phyloP scores from a whole-genome alignment of 2,329 filamentous ascomycete genomes.

The Diaporthe ampelina region DNA sequence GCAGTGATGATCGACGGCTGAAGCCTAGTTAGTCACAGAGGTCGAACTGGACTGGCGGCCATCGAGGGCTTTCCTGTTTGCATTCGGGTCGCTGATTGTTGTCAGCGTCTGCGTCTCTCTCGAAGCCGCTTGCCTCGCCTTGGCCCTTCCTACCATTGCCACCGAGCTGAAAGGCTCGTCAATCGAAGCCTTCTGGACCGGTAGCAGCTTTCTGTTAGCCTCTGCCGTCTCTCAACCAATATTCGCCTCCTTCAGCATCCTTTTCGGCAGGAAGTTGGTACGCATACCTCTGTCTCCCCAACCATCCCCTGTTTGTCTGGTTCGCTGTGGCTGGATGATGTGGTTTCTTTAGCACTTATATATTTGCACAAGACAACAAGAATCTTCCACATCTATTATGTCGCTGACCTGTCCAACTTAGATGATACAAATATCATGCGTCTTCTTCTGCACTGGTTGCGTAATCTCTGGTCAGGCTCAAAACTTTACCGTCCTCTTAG shows the following conservation, averaged over 20 bases:
- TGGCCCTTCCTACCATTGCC: constrained; percentile 20
- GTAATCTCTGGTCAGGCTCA: constrained; percentile 10
- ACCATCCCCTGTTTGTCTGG: rapidly evolving
- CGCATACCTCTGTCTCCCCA: not conserved
- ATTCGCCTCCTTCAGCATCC: constrained; percentile 13
- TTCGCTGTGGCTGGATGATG: not conserved
- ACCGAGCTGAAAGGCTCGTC: constrained; percentile 7
- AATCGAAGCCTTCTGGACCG: constrained; percentile 8
- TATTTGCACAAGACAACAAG: not conserved
- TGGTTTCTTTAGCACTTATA: too few species aligned
- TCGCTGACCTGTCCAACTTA: not conserved
- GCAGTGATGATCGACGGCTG: not conserved
- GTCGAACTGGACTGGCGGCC: not conserved
- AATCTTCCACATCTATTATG: not conserved
- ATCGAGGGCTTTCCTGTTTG: constrained; percentile 5
- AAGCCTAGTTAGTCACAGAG: not conserved
- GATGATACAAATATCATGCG: constrained; percentile 25
- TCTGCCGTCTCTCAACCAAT: constrained; percentile 22
- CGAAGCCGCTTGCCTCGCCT: constrained; percentile 15
- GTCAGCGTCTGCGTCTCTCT: constrained; percentile 26
- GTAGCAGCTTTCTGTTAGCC: constrained; percentile 16
- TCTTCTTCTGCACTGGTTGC: not conserved
- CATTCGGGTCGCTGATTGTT: constrained; percentile 15
- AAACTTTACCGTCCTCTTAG: constrained; percentile 13
- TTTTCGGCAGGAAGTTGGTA: constrained; percentile 22